These are phyloP conservation scores for Peronospora tabacina DNA, from an alignment of 352 stramenopile genomes.

Conservation along the genomic window DNA sequence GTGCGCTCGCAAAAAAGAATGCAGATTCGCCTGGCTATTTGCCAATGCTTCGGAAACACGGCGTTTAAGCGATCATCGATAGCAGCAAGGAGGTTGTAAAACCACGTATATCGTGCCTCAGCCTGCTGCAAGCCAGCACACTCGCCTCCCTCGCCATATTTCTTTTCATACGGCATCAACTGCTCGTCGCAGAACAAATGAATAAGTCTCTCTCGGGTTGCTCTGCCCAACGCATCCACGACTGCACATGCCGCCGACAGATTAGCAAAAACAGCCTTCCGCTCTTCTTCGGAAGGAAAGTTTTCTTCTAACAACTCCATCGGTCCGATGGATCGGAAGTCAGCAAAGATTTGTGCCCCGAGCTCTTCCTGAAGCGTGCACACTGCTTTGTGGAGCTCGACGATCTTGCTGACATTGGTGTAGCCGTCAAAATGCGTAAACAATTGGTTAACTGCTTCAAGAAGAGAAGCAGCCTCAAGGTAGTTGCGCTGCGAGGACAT, in stretches of 20 bases:
- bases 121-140: conserved; percentile 46
- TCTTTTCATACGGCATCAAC: conserved; percentile 48
- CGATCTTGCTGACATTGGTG: conserved; percentile 88
- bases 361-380: conserved; percentile 86
- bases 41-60: conserved; percentile 95
- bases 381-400: conserved; percentile 89
- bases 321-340: conserved; percentile 82
- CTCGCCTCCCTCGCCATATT: conserved; percentile 56
- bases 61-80: conserved; percentile 84
- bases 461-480: conserved; percentile 90
- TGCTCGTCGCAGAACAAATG: conserved; percentile 67
- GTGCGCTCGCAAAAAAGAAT: conserved; percentile 89
- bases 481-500: conserved; percentile 87
- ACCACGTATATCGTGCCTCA: conserved; percentile 72
- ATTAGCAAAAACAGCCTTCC: conserved; percentile 59
- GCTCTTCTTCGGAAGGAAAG: conserved; percentile 57
- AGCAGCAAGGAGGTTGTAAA: conserved; percentile 59
- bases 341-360: conserved; percentile 80
- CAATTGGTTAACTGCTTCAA: conserved; percentile 94
- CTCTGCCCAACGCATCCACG: conserved; percentile 61
- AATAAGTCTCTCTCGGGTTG: conserved; percentile 62
- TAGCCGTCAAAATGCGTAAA: conserved; percentile 96
- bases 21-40: conserved; percentile 89
- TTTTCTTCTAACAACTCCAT: conserved; percentile 71
- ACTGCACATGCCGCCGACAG: conserved; percentile 56